Base-by-base conservation (phyloP, 2,329 filamentous ascomycete genomes). In the Tetracladium maxilliforme region DNA sequence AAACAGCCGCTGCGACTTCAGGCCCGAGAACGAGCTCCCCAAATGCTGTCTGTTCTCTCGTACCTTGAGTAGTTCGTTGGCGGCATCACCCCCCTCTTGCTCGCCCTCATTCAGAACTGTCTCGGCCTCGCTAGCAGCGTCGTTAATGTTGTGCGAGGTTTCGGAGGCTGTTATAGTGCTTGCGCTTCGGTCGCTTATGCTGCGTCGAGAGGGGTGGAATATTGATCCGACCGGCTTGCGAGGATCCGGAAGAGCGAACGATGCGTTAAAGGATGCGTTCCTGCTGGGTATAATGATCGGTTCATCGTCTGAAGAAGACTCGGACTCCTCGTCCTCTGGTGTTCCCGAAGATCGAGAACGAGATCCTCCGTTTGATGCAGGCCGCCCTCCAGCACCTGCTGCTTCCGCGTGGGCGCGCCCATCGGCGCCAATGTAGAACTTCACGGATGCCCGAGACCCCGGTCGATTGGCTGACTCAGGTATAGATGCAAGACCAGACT, bases 281-380 rank as follows among this genome's bases (percentile, higher is more conserved):
- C 68, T 57, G 41, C 68, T 73, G 16, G 70, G 69, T 19, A 76
- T 68, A 24, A 74, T 58, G 31, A 75, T 74, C 9, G 66, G 67
- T 29, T 75, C 70, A 27, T 75, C 70, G 32, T 76, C 70, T 4
- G 60, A 61, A 1, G 68, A 72, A 2, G 66, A 71, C 3, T 61
- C 60, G 23, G 40, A 36, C 13, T 34, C n/a, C n/a, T n/a, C n/a
- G n/a, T n/a, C n/a, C n/a, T n/a, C n/a, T n/a, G n/a, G n/a, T n/a
- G n/a, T n/a, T n/a, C n/a, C n/a, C n/a, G n/a, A n/a, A n/a, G n/a
- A n/a, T n/a, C n/a, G n/a, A n/a, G n/a, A n/a, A n/a, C n/a, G n/a
- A n/a, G n/a, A n/a, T n/a, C n/a, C n/a, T n/a, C n/a, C n/a, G n/a
- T n/a, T n/a, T n/a, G n/a, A n/a, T n/a, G n/a, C n/a, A n/a, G 32